Evolutionary conservation across 352 stramenopile species (phyloP).

Genomic region (Phytophthora litchii): DNA sequence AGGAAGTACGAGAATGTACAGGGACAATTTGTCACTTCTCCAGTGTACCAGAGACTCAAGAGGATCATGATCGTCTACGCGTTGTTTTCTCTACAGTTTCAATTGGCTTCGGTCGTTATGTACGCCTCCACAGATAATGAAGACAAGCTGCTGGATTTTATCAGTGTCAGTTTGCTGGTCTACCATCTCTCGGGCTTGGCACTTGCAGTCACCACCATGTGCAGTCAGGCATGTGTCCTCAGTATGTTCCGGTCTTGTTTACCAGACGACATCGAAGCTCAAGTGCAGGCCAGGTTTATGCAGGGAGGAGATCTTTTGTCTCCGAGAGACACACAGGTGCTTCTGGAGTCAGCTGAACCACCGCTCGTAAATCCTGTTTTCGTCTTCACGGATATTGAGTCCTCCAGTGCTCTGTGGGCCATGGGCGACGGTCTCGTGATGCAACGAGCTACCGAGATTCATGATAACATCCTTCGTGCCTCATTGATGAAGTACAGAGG

Average conservation of each 20-base stretch:
- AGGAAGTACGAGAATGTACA: constrained; percentile 72
- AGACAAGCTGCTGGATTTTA: constrained; percentile 42
- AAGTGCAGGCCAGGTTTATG: constrained; percentile 44
- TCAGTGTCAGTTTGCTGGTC: constrained; percentile 47
- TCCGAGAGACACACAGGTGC: constrained; percentile 42
- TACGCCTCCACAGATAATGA: constrained; percentile 39
- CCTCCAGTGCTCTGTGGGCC: constrained; percentile 61
- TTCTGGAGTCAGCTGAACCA: constrained; percentile 47
- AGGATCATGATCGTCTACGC: constrained; percentile 74
- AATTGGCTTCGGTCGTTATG: constrained; percentile 56
- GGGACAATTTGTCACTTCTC: constrained; percentile 65
- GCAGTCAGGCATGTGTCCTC: constrained; percentile 52
- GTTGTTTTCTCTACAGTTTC: constrained; percentile 65
- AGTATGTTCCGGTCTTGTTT: constrained; percentile 43
- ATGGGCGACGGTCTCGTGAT: constrained; percentile 52
- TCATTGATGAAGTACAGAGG: constrained; percentile 59
- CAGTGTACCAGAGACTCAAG: constrained; percentile 74
- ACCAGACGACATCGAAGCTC: constrained; percentile 48
- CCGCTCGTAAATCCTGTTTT: constrained; percentile 63
- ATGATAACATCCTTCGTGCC: constrained; percentile 62
- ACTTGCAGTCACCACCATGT: constrained; percentile 56
- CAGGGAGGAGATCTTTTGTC: constrained; percentile 47
- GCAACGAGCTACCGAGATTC: constrained; percentile 54
- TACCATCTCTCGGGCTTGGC: constrained; percentile 49
- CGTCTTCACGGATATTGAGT: constrained; percentile 74